A percentile compares a stretch with the other conserved stretches of the same genome.
Evolutionary conservation across 805 yeast genomes (phyloP).

Genomic region (Tetrapisispora pingtungensis): DNA sequence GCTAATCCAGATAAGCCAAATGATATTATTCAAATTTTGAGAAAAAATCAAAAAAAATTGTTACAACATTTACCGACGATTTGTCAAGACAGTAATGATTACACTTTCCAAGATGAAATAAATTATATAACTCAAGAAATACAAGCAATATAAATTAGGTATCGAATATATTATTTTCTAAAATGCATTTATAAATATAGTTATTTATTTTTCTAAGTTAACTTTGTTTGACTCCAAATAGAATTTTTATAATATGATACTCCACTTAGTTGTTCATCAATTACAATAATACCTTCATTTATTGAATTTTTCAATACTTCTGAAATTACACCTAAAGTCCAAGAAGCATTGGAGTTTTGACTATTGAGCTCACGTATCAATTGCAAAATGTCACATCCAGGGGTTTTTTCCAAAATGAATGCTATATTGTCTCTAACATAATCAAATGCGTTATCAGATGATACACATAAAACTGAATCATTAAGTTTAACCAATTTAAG

Average conservation of each 20-base stretch:
- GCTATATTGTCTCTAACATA: slow-evolving; percentile 22
- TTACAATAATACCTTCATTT: slow-evolving; percentile 44
- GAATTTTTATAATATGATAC: slow-evolving; percentile 50
- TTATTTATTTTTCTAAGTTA: not conserved
- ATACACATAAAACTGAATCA: slow-evolving; percentile 28
- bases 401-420: slow-evolving; percentile 14
- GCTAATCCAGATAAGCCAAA: slow-evolving; percentile 89
- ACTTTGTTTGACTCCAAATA: slow-evolving; percentile 11
- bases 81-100: slow-evolving; percentile 46
- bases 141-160: not conserved
- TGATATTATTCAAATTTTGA: slow-evolving; percentile 66
- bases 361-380: slow-evolving; percentile 21
- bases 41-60: slow-evolving; percentile 72
- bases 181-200: no score
- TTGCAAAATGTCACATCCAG: slow-evolving; percentile 26
- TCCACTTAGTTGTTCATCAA: slow-evolving; percentile 64
- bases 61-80: slow-evolving; percentile 58
- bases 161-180: not conserved
- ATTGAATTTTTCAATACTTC: slow-evolving; percentile 57
- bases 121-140: slow-evolving; percentile 43
- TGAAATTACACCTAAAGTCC: slow-evolving; percentile 56
- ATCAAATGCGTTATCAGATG: slow-evolving; percentile 25
- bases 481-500: slow-evolving; percentile 30
- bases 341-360: slow-evolving; percentile 32
- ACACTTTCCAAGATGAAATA: slow-evolving; percentile 67